Conservation (phyloP, 2,329 filamentous ascomycete genomes). For the Alternaria incomplexa region DNA sequence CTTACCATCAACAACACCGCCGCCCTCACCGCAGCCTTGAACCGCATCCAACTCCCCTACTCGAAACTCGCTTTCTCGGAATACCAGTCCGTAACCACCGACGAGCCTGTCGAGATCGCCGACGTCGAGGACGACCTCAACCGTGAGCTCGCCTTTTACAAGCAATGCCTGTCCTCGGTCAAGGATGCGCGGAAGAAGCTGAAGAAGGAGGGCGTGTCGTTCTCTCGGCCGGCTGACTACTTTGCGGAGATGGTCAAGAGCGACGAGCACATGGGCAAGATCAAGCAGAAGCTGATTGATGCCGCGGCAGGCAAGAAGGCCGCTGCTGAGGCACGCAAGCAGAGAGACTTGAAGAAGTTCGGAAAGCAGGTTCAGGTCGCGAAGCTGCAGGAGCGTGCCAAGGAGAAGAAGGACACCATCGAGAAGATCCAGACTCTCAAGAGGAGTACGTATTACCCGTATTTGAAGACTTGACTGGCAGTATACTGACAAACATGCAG, state of each 20-base stretch:
- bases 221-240: constrained; percentile 90
- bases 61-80: constrained; percentile 77
- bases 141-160: constrained; percentile 92
- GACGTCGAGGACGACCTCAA: constrained; percentile 91
- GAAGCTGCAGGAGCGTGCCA: constrained; percentile 91
- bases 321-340: constrained; percentile 84
- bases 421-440: constrained; percentile 96
- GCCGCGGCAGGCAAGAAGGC: constrained; percentile 93
- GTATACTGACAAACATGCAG: constrained; percentile 57
- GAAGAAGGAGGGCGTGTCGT: constrained; percentile 81
- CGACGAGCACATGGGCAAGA: constrained; percentile 97
- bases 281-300: constrained; percentile 91
- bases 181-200: constrained; percentile 74
- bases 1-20: constrained; percentile 97
- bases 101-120: constrained; percentile 72
- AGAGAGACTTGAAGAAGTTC: constrained; percentile 97
- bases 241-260: constrained; percentile 99
- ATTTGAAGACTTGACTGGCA: background rate
- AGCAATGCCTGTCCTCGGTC: constrained; percentile 82
- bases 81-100: constrained; percentile 77
- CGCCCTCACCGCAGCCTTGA: constrained; percentile 79
- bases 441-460: constrained; percentile 72
- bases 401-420: constrained; percentile 88
- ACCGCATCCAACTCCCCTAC: constrained; percentile 76
- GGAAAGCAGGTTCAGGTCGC: constrained; percentile 98